Evolutionary conservation across 2,329 filamentous ascomycete species (phyloP), one percentile per base, ranked within the genome.

Genomic region (Passalora sequoiae): DNA sequence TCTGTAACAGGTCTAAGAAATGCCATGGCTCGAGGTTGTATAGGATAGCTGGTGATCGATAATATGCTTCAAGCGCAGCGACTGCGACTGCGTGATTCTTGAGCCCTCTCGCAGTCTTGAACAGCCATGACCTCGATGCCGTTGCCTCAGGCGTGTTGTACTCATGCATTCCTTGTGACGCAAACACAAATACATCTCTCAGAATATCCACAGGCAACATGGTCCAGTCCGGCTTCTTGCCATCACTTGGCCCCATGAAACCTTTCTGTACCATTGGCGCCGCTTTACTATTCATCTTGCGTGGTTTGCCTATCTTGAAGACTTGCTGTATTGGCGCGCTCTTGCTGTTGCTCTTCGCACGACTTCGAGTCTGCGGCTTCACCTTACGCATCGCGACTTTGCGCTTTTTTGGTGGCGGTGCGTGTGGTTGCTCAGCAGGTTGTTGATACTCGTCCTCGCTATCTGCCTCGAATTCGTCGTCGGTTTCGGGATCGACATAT

Each of bases 61-160:
- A 66, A 43, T 58, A 63, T 8, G 62, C 61, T 33, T 66, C 63
- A n/a, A 66, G 50, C 7, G 64, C 63, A 12, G 64, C 61, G 24
- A 57, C 46, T 4, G 58, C 54, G 44, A 66, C 64, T 13, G 59
- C 56, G 16, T 59, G 59, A 51, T 64, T 66, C 4, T 49, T 59
- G 17, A 36, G 20, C 7, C 33, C 33, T 9, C 58, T 49, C 12
- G 64, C 61, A 7, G 60, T 44, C 29, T 55, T 56, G 31, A 65
- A 40, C 5, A 66, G 49, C 64, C 64, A 66, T 6, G 56, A 50
- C 0, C 51, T 55, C 24, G 59, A 59, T 21, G 53, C 51, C 28
- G 53, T 50, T 6, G 52, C 46, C 22, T 42, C 53, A n/a, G n/a
- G n/a, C 13, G 47, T 43, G 7, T 47, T 47, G 37, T 46, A 48